Conservation (phyloP, 1,284 basidiomycete genomes). For the Ceratobasidium sp. region DNA sequence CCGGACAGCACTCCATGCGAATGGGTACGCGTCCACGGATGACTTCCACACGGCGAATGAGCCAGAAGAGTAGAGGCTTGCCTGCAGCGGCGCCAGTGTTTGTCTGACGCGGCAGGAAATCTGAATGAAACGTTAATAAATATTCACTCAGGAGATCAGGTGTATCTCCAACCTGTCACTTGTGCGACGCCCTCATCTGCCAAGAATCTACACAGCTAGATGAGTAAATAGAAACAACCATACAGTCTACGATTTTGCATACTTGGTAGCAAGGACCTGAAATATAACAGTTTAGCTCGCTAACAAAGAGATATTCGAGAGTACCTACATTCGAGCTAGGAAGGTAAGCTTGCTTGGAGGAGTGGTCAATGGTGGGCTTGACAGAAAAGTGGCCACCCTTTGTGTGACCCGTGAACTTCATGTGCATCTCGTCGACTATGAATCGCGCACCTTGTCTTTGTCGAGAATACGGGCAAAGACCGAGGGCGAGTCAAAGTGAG, state of each 20-base stretch:
- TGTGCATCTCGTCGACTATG: background rate
- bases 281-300: slow-evolving; percentile 10
- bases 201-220: slow-evolving; percentile 70
- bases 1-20: slow-evolving; percentile 88
- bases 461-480: slow-evolving; percentile 90
- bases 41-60: slow-evolving; percentile 87
- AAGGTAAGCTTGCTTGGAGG: slow-evolving; percentile 87
- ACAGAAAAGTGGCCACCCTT: slow-evolving; percentile 94
- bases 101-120: slow-evolving; percentile 81
- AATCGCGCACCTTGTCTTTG: slow-evolving; percentile 72
- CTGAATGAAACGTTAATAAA: slow-evolving; percentile 57
- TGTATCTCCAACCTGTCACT: slow-evolving; percentile 70
- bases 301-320: slow-evolving; percentile 19
- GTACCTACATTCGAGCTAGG: slow-evolving; percentile 83
- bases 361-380: slow-evolving; percentile 73
- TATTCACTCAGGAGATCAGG: background rate
- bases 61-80: slow-evolving; percentile 84
- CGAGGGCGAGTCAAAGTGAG: slow-evolving; percentile 92
- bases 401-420: slow-evolving; percentile 4
- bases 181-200: slow-evolving; percentile 83
- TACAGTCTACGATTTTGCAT: slow-evolving; percentile 41
- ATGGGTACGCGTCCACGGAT: slow-evolving; percentile 83
- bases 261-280: slow-evolving; percentile 86
- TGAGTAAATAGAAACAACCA: background rate
- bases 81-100: slow-evolving; percentile 53